Conservation (phyloP, 129 eudicot species). For the Tagetes patula region DNA sequence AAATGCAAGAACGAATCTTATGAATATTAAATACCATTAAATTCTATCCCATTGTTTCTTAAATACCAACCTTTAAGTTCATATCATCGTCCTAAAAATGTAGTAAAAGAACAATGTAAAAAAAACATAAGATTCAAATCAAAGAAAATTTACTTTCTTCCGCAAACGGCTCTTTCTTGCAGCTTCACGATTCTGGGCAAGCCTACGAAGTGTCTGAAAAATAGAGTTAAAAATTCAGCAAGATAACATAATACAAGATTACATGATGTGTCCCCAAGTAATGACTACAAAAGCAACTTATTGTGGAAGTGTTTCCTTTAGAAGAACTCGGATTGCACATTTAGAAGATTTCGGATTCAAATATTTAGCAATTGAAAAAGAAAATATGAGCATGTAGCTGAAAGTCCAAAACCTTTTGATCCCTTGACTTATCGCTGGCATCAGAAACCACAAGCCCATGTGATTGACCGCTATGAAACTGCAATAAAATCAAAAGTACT, state of each 20-base stretch:
- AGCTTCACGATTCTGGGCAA: conserved; percentile 97
- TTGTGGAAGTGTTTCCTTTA: neutral
- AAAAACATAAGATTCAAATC: neutral
- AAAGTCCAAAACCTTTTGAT: conserved; percentile 70
- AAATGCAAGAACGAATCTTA: neutral
- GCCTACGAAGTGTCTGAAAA: conserved; percentile 89
- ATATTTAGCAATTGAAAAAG: neutral
- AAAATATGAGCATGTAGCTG: conserved; percentile 11
- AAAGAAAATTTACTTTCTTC: conserved; percentile 53
- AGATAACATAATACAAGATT: conserved; percentile 2
- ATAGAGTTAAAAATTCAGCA: conserved; percentile 7
- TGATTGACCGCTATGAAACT: conserved; percentile 56
- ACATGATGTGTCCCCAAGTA: neutral
- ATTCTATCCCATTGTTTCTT: neutral
- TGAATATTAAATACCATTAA: neutral
- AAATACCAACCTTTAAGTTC: neutral
- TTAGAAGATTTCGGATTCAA: conserved; percentile 4
- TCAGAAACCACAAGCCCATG: conserved; percentile 67
- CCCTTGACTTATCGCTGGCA: conserved; percentile 88
- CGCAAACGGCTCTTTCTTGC: conserved; percentile 90
- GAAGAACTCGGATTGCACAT: no score
- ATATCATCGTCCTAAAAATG: neutral
- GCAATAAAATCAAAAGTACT: conserved; percentile 26
- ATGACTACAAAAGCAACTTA: neutral
- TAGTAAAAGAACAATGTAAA: neutral